Conservation (phyloP, 345 rosid species). For the Gossypium stocksii region DNA sequence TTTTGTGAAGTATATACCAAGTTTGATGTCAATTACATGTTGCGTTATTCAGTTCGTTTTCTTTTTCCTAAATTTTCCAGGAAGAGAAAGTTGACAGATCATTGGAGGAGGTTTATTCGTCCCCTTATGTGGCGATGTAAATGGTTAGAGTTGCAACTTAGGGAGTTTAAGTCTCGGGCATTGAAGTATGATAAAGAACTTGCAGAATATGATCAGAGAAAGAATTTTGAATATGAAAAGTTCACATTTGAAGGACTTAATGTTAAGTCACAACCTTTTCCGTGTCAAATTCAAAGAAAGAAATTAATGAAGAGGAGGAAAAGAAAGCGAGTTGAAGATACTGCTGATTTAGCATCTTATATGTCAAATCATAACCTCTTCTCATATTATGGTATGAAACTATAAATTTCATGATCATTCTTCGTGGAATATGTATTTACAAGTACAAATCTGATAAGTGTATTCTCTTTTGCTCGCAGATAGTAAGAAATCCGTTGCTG, state of each 20-base stretch:
- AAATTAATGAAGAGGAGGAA: conserved; percentile 54
- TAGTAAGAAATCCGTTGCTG: conserved; percentile 42
- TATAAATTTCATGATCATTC: conserved; percentile 12
- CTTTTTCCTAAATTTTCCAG: conserved; percentile 22
- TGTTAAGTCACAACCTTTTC: conserved; percentile 46
- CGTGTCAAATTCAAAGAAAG: conserved; percentile 35
- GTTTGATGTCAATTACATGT: not conserved
- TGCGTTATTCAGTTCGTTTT: conserved; percentile 1
- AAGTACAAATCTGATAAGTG: conserved; percentile 10
- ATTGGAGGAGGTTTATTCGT: conserved; percentile 67
- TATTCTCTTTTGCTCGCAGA: conserved; percentile 40
- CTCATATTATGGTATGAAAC: conserved; percentile 56
- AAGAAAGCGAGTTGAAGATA: conserved; percentile 64
- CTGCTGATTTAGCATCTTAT: conserved; percentile 44
- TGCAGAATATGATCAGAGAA: conserved; percentile 38
- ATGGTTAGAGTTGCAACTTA: conserved; percentile 62
- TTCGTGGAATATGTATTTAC: conserved; percentile 8
- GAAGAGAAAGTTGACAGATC: conserved; percentile 78
- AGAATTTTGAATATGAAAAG: conserved; percentile 37
- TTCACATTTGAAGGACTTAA: conserved; percentile 32
- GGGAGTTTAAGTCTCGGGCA: conserved; percentile 47
- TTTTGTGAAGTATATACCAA: not conserved
- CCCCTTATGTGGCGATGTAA: conserved; percentile 84
- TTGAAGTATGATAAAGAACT: conserved; percentile 56
- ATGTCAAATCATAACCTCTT: conserved; percentile 53